phyloP scores from a whole-genome alignment of 768 basidiomycete species.

The Lactarius vividus region DNA sequence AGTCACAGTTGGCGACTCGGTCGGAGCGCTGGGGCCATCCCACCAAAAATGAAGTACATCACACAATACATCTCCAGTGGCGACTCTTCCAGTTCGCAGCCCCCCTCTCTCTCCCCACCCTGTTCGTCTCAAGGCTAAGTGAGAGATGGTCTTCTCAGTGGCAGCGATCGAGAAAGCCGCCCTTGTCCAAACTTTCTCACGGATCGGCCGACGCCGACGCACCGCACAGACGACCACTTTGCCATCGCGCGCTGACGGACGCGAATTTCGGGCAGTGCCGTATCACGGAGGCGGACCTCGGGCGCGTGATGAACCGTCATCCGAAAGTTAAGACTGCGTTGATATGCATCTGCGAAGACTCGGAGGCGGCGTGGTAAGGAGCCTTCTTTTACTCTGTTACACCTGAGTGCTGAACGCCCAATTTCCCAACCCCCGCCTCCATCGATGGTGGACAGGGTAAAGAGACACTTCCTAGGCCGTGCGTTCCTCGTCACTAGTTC shows the following conservation, averaged over 20 bases:
- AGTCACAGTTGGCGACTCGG: constrained; percentile 48
- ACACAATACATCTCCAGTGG: constrained; percentile 70
- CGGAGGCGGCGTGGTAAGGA: constrained; percentile 57
- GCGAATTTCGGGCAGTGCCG: constrained; percentile 65
- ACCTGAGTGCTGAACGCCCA: background rate
- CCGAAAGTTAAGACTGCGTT: constrained; percentile 66
- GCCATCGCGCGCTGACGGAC: constrained; percentile 68
- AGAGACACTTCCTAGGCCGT: constrained; percentile 57
- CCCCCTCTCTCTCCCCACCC: background rate
- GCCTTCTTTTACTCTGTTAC: background rate
- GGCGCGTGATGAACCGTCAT: constrained; percentile 54
- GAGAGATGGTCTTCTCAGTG: constrained; percentile 37
- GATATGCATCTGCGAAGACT: constrained; percentile 68
- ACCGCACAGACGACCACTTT: constrained; percentile 58
- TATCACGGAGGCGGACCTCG: constrained; percentile 58
- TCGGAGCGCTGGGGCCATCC: constrained; percentile 62
- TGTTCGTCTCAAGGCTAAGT: constrained; percentile 11
- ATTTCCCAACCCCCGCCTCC: too few species aligned
- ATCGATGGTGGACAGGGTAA: constrained; percentile 43
- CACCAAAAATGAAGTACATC: constrained; percentile 66
- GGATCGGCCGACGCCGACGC: too few species aligned
- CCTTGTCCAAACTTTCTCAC: background rate
- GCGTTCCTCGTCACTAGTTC: constrained; percentile 60
- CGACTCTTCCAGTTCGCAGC: constrained; percentile 53
- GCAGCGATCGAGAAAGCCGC: constrained; percentile 59